Evolutionary conservation across 1,139 yeast genomes (phyloP), one percentile per base, ranked within the genome.

Genomic region (Nematodospora anomalae): DNA sequence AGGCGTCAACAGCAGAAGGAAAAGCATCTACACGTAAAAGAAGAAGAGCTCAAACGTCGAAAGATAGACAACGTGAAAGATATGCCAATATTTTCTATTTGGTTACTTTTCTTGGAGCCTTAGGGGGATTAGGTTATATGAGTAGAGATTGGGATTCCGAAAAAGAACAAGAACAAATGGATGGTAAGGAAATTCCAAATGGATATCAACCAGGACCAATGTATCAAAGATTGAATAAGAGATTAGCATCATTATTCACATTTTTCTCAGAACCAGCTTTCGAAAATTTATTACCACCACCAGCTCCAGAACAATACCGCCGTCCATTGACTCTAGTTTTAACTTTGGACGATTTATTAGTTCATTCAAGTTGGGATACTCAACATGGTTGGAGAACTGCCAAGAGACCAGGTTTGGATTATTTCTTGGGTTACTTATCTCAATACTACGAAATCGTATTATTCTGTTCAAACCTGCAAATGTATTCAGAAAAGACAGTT

Each of bases 331-430:
- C 99, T 3, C 71, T 92, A 50, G 97, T 92, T 4, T 65, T 92
- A 49, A 83, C 89, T 18, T 74, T 92, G 53, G 98, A 92, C 51
- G 98, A 92, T 57, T 71, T 92, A 44, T 75, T 92, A 58, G 79
- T 90, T 43, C 96, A 92, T 62, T 83, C 95, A 32, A 87, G 83
- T 44, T 92, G 98, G 98, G 79, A 86, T 42, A 80, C 89, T 49
- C 80, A 87, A 61, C 76, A 82, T 57, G 98, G 98, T 37, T 92
- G 99, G 99, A 82, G 95, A 68, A 92, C 97, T 14, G 97, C 96
- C 30, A 94, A 94, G 73, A 86, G 99, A 69, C 98, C 98, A 29
- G 99, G 98, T 42, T 80, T 88, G 45, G 98, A 94, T 64, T 94
- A 94, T 71, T 92, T 92, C 68, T 71, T 92, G 60, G 96, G 95